Percentiles rank a stretch among this genome's conserved stretches.
These are phyloP conservation scores for Cytospora piceicola DNA, from an alignment of 2,329 filamentous ascomycete species.

Conservation along the genomic window DNA sequence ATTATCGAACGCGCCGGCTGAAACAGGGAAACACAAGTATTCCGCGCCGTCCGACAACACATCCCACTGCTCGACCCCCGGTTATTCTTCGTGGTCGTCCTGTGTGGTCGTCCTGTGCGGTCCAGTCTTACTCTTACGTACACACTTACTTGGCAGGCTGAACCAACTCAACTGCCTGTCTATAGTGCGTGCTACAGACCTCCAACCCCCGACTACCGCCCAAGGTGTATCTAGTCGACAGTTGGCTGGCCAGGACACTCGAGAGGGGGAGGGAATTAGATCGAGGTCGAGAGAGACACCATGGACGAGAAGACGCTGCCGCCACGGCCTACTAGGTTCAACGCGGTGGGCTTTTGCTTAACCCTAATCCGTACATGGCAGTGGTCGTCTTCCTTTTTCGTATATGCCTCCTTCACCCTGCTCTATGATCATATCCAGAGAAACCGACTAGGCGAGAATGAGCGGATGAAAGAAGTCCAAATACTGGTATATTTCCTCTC, in stretches of 20 bases:
- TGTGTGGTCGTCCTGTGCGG: not conserved
- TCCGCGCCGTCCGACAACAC: not conserved
- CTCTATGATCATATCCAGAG: constrained; percentile 25
- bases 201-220: not conserved
- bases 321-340: constrained; percentile 19
- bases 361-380: constrained; percentile 33
- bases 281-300: not conserved
- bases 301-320: constrained; percentile 26
- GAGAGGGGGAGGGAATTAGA: not conserved
- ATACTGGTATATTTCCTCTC: constrained; percentile 21
- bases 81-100: no score
- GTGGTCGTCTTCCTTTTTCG: constrained; percentile 39
- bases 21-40: not conserved
- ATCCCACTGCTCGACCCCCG: not conserved
- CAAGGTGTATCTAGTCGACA: constrained; percentile 9
- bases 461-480: constrained; percentile 25
- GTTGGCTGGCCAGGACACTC: not conserved
- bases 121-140: not conserved
- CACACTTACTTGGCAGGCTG: not conserved
- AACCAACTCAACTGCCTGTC: no score
- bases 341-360: constrained; percentile 31
- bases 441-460: constrained; percentile 20
- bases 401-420: constrained; percentile 30
- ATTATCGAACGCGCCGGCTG: not conserved
- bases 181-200: not conserved